phyloP scores from a whole-genome alignment of 305 asterid species.

The Fraxinus ornus region DNA sequence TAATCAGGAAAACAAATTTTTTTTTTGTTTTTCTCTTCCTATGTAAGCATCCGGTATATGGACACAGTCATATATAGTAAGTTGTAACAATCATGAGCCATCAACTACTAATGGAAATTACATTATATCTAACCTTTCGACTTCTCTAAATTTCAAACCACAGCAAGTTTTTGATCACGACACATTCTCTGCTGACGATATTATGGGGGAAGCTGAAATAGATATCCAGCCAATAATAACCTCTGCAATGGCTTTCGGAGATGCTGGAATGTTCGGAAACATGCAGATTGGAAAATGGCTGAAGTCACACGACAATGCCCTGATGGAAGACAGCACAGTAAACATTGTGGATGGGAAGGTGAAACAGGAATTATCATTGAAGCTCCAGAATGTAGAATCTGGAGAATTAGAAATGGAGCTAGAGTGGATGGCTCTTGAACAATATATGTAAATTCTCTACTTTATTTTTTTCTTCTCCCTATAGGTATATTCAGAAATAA shows the following conservation, averaged over 20 bases:
- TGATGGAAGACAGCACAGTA: conserved; percentile 58
- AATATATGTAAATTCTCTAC: conserved; percentile 16
- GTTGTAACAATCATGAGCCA: neutral
- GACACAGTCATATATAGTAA: neutral
- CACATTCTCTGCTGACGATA: conserved; percentile 67
- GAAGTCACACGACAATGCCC: conserved; percentile 56
- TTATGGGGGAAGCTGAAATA: conserved; percentile 74
- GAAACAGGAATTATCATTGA: conserved; percentile 57
- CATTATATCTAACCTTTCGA: neutral
- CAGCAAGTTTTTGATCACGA: conserved; percentile 72
- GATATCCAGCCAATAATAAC: conserved; percentile 67
- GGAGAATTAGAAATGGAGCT: conserved; percentile 64
- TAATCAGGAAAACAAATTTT: neutral
- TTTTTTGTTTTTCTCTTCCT: neutral
- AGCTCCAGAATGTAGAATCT: conserved; percentile 69
- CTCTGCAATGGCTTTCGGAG: conserved; percentile 58
- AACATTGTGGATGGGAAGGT: conserved; percentile 62
- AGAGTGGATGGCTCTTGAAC: conserved; percentile 59
- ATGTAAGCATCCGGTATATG: neutral
- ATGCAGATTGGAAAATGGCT: conserved; percentile 81
- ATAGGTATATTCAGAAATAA: conserved; percentile 20
- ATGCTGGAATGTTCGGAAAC: conserved; percentile 45
- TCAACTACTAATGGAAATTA: neutral
- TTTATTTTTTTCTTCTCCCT: neutral
- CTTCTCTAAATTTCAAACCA: neutral